These are phyloP conservation scores for Magnusiomyces tetraspermus DNA, from an alignment of 1,139 yeast species.

Conservation along the genomic window DNA sequence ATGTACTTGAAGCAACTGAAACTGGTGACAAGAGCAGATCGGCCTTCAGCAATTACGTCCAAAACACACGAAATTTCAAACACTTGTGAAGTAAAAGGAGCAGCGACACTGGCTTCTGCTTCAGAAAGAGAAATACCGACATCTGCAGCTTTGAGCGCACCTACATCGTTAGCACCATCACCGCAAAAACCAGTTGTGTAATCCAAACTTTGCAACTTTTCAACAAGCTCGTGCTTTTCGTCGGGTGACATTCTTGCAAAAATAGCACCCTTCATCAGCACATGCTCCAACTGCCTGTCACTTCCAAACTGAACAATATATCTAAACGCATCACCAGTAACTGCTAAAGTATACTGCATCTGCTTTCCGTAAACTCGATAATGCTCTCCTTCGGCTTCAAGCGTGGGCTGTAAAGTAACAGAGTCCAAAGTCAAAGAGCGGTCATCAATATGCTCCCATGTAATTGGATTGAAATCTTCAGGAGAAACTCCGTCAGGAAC, in stretches of 20 bases:
- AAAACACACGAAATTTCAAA: constrained; percentile 90
- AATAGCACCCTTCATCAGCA: constrained; percentile 64
- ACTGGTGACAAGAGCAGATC: constrained; percentile 89
- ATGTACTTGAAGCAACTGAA: constrained; percentile 95
- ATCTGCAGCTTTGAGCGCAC: constrained; percentile 95
- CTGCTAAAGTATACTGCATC: constrained; percentile 56
- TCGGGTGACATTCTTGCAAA: constrained; percentile 99
- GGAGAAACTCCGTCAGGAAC: constrained; percentile 7
- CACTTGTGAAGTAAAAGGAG: constrained; percentile 85
- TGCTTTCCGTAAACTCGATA: constrained; percentile 18
- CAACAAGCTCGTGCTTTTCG: constrained; percentile 92
- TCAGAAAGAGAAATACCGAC: constrained; percentile 93
- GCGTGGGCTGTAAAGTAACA: constrained; percentile 45
- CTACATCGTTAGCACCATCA: constrained; percentile 87
- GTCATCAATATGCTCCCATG: constrained; percentile 36
- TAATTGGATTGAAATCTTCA: constrained; percentile 15
- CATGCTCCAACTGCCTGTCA: constrained; percentile 37
- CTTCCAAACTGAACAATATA: constrained; percentile 45
- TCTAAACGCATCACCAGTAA: constrained; percentile 88
- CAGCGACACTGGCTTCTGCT: constrained; percentile 98
- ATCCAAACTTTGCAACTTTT: constrained; percentile 70
- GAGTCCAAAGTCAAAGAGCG: constrained; percentile 43
- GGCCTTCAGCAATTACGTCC: constrained; percentile 85
- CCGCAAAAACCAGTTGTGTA: constrained; percentile 97
- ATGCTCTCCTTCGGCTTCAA: constrained; percentile 10